Evolutionary conservation across 2,329 filamentous ascomycete genomes (phyloP).

Genomic region (Aureobasidium subglaciale): DNA sequence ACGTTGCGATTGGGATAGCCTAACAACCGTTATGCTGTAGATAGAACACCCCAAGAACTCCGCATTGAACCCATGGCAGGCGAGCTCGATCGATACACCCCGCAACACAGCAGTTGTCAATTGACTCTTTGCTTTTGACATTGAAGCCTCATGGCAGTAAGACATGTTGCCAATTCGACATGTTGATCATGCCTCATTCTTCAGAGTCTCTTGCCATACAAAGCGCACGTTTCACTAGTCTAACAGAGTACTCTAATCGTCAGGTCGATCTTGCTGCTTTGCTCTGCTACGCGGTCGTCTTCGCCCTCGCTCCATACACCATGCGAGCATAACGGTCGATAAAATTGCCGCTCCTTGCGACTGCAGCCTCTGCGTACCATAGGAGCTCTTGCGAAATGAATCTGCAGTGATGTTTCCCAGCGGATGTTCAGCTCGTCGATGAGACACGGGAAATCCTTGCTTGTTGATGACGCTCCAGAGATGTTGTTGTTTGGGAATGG

Average conservation of each 20-base stretch:
- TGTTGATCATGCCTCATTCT: constrained; percentile 7
- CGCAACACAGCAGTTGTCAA: background rate
- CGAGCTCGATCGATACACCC: background rate
- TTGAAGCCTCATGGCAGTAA: constrained; percentile 8
- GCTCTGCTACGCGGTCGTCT: background rate
- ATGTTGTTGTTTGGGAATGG: background rate
- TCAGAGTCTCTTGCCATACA: background rate
- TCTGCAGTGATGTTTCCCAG: background rate
- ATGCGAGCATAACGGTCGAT: constrained; percentile 9
- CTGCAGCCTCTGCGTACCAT: constrained; percentile 6
- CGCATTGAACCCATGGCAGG: background rate
- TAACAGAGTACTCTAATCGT: constrained; percentile 9
- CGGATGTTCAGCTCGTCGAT: constrained; percentile 4
- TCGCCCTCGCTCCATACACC: background rate
- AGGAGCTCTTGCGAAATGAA: constrained; percentile 12
- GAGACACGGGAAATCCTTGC: constrained; percentile 4
- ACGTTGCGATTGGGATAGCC: constrained; percentile 2
- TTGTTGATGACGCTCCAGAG: background rate
- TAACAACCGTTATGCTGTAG: constrained; percentile 9
- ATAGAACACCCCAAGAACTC: constrained; percentile 5
- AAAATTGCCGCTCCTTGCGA: constrained; percentile 10
- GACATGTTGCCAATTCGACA: background rate
- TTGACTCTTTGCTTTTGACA: constrained; percentile 14
- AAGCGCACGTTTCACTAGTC: constrained; percentile 11
- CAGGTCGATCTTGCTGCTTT: constrained; percentile 5